These are phyloP conservation scores for Macrolepiota fuliginosa DNA, from an alignment of 768 basidiomycete species.

Conservation along the genomic window DNA sequence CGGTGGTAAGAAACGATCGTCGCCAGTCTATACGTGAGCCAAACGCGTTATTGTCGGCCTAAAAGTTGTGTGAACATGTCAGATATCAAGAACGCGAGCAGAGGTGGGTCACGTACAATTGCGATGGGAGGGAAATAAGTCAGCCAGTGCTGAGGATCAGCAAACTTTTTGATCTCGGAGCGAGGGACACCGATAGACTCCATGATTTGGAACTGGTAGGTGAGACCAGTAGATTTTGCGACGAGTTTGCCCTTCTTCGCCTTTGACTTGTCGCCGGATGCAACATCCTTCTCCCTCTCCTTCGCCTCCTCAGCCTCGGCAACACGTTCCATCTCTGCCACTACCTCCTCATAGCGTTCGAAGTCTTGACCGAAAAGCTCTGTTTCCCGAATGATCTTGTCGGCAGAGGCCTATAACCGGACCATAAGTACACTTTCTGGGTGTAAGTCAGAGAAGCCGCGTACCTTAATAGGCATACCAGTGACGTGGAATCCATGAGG, in stretches of 20 bases:
- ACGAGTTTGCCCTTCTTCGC: slow-evolving; percentile 94
- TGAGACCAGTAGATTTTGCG: slow-evolving; percentile 89
- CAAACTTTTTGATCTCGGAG: slow-evolving; percentile 91
- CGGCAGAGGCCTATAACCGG: slow-evolving; percentile 75
- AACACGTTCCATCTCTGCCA: slow-evolving; percentile 44
- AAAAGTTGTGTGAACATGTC: neutral
- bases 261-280: slow-evolving; percentile 59
- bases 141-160: slow-evolving; percentile 93
- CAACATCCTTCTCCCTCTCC: slow-evolving; percentile 38
- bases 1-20: slow-evolving; percentile 89
- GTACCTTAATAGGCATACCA: slow-evolving; percentile 98
- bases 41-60: slow-evolving; percentile 74
- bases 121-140: slow-evolving; percentile 96
- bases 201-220: slow-evolving; percentile 99
- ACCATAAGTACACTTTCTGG: neutral
- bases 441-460: slow-evolving; percentile 21
- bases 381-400: slow-evolving; percentile 97
- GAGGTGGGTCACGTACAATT: slow-evolving; percentile 47
- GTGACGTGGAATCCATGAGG: slow-evolving; percentile 99
- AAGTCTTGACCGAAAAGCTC: slow-evolving; percentile 94
- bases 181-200: slow-evolving; percentile 89
- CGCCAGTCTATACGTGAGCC: slow-evolving; percentile 99
- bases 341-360: slow-evolving; percentile 56
- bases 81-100: neutral
- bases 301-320: slow-evolving; percentile 45